Base-by-base conservation (phyloP, 2,329 filamentous ascomycete genomes). In the Cordyceps javanica region DNA sequence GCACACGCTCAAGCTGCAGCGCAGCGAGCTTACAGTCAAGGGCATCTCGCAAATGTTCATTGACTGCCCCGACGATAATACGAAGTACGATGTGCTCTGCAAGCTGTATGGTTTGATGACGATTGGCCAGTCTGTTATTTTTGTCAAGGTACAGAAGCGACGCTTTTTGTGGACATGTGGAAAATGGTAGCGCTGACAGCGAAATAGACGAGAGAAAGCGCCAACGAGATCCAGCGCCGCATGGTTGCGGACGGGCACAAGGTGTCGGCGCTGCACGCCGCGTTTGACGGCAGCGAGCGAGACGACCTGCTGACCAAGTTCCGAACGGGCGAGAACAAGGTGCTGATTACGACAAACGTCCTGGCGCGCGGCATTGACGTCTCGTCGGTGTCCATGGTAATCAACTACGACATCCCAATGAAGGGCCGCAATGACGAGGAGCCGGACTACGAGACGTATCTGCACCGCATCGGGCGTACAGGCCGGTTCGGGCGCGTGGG, bases 41-140 rank as follows among this genome's bases (percentile, higher is more conserved):
- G 94, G 94, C 23, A 99, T 99, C 70, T 96, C 93, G 64, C 94
- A 99, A 69, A 90, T 99, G 76, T 99, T 95, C 70, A 90, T 99
- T 70, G 94, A 99, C 72, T 97, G 93, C 67, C 83, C 89, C 23
- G 81, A 81, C 34, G 89, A 95, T 63, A 77, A 86, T 36, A 85
- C 90, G 67, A 97, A 97, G 71, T 99, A 96, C 69, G 83, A 88
- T 36, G 86, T 90, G 58, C 83, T 99, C 8, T 89, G 95, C 71
- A 90, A 93, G 69, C 88, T 99, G 60, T 99, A 99, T 70, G 92
- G 93, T 59, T 79, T 97, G 45, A 93, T 99, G 83, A 97, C 92
- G 16, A 91, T 97, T 66, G 92, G 92, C 5, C 96, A 93, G 8
- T 97, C 94, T 0, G 96, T 99, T 68, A 97, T 99, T 66, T 99